Conservation (phyloP, 176 grass and related monocot species). For the Juncus effusus region DNA sequence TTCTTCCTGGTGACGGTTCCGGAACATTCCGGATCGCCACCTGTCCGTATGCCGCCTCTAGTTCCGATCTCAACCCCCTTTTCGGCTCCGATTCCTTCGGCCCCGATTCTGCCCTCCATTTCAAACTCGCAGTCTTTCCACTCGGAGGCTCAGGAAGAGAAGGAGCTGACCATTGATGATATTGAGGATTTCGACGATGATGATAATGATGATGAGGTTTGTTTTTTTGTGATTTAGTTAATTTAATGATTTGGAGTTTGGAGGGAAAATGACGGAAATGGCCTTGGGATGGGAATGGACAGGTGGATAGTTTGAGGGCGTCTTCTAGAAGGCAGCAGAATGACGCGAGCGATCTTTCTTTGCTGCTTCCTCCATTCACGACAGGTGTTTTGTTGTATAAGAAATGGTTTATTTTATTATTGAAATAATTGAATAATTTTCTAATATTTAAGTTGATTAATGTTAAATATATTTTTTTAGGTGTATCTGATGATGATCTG, state of each 20-base stretch:
- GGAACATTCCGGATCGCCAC: constrained; percentile 77
- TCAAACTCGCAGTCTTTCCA: constrained; percentile 62
- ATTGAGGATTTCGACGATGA: constrained; percentile 96
- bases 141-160: constrained; percentile 44
- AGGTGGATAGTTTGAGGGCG: constrained; percentile 53
- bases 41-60: constrained; percentile 63
- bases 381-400: constrained; percentile 47
- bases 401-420: not conserved
- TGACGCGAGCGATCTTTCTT: too few relatives aligned
- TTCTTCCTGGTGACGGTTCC: constrained; percentile 91
- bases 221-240: too few relatives aligned
- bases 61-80: constrained; percentile 32
- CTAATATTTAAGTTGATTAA: too few relatives aligned
- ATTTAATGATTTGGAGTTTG: constrained; percentile 1
- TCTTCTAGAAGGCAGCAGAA: constrained; percentile 58
- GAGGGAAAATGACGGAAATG: too few relatives aligned
- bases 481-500: constrained; percentile 88
- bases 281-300: too few relatives aligned
- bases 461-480: constrained; percentile 45
- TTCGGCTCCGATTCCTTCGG: constrained; percentile 25
- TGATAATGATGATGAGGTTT: constrained; percentile 48
- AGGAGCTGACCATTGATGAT: constrained; percentile 92
- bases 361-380: constrained; percentile 52
- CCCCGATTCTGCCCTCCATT: constrained; percentile 41
- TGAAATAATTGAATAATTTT: too few relatives aligned